phyloP scores from a whole-genome alignment of 805 yeast genomes.

The Wickerhamiella domercqiae region DNA sequence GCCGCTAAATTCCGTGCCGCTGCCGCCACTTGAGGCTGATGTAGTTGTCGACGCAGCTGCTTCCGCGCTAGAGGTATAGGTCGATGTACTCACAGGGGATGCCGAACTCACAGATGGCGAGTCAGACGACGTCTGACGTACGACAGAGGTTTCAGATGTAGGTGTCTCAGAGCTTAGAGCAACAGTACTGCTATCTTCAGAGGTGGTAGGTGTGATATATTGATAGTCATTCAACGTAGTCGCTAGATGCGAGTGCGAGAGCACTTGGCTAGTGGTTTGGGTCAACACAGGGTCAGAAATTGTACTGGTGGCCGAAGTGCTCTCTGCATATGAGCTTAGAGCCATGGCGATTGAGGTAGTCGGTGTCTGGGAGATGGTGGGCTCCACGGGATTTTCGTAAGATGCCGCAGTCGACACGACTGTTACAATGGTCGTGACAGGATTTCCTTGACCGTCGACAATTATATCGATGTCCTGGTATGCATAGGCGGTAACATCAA shows the following conservation, averaged over 20 bases:
- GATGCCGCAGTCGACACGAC: constrained; percentile 3
- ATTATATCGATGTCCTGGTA: constrained; percentile 15
- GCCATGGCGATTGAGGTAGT: constrained; percentile 2
- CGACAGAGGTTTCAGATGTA: background rate
- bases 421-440: constrained; percentile 13
- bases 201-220: constrained; percentile 2
- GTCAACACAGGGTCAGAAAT: constrained; percentile 5
- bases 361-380: constrained; percentile 4
- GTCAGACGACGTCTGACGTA: background rate
- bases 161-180: constrained; percentile 4
- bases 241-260: constrained; percentile 3
- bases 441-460: constrained; percentile 16
- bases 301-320: background rate
- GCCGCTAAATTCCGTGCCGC: constrained; percentile 20
- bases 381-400: constrained; percentile 1
- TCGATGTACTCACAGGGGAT: constrained; percentile 2
- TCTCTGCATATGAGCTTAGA: background rate
- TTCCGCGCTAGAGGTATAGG: constrained; percentile 7
- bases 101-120: background rate
- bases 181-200: constrained; percentile 1
- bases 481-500: constrained; percentile 14
- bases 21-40: constrained; percentile 11
- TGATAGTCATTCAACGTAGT: constrained; percentile 1
- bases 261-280: constrained; percentile 1
- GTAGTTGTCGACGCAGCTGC: constrained; percentile 9